Evolutionary conservation across 2,329 filamentous ascomycete genomes (phyloP), one percentile per base, ranked within the genome.

Genomic region (Leptographium procerum): DNA sequence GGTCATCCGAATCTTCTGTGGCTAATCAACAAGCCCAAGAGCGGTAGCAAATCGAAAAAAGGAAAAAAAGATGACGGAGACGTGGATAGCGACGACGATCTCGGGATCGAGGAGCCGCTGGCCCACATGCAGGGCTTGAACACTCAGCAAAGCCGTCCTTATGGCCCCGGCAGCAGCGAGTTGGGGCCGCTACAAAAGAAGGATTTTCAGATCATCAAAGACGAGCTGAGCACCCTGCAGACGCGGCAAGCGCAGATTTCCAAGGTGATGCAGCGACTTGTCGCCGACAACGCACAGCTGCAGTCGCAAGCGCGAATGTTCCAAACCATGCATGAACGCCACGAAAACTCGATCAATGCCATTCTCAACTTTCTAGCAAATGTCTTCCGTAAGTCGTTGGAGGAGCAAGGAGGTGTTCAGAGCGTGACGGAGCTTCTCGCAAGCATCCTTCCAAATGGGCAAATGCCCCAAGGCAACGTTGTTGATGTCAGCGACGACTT

Each of bases 271-370:
- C 82, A 79, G 57, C 84, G 88, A 58, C 76, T 97, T 60, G 87
- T 90, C 58, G 83, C 87, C 60, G 91, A 96, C 66, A 94, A 97
- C 68, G 85, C 90, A 61, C 85, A 92, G 61, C 81, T 96, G 33
- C 95, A 91, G 66, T 87, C 88, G 58, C 91, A 96, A 71, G 91
- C 92, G 0, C 81, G 88, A 51, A 85, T 88, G 59, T 96, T 96
- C 69, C 91, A 97, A 71, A 88, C 84, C 60, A 84, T 95, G 68
- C 92, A 97, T 68, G 91, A 92, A 65, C 86, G 94, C n/a, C 94
- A 99, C 67, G 94, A 99, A 69, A 96, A 92, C 69, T 96, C 92
- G 0, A 97, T 99, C 72, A 97, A 96, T 68, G 92, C 92, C n/a
- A 97, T 99, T 62, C 80, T 99, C 48, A 95, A 91, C 55, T 97